These are phyloP conservation scores for Hymenoscyphus occultus DNA, from an alignment of 2,329 filamentous ascomycete genomes.

Conservation along the genomic window DNA sequence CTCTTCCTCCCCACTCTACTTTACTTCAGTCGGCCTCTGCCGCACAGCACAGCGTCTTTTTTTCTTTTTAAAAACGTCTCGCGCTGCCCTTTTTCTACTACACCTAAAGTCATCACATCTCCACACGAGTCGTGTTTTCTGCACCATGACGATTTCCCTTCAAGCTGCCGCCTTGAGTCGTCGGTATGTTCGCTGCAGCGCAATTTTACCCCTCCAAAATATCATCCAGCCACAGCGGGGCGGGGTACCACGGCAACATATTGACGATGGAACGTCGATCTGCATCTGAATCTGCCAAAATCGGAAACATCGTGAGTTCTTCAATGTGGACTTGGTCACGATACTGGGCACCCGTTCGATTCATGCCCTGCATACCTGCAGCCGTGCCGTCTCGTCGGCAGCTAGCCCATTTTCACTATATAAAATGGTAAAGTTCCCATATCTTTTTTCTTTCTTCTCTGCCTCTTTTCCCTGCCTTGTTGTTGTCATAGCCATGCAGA, in stretches of 20 bases:
- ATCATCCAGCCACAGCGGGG: neutral
- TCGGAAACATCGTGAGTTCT: neutral
- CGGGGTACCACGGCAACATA: neutral
- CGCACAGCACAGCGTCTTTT: neutral
- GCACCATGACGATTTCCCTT: neutral
- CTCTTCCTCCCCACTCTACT: neutral
- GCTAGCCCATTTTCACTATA: neutral
- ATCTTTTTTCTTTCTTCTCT: neutral
- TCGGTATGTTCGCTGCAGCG: neutral
- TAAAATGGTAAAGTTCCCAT: neutral
- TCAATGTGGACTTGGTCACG: neutral
- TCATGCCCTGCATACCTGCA: conserved; percentile 2
- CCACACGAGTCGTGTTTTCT: neutral
- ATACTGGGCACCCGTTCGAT: neutral
- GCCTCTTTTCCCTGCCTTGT: neutral
- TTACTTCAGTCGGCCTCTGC: neutral
- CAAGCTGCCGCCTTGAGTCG: neutral
- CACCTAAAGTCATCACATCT: too few species aligned
- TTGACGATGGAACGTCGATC: conserved; percentile 1
- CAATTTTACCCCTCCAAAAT: neutral
- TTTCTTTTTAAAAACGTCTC: neutral
- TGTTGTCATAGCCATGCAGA: neutral
- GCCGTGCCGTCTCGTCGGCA: neutral
- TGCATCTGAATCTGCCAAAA: neutral
- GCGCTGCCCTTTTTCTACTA: neutral